Base-by-base conservation (phyloP, 345 rosid species). In the Iberis pinnata region DNA sequence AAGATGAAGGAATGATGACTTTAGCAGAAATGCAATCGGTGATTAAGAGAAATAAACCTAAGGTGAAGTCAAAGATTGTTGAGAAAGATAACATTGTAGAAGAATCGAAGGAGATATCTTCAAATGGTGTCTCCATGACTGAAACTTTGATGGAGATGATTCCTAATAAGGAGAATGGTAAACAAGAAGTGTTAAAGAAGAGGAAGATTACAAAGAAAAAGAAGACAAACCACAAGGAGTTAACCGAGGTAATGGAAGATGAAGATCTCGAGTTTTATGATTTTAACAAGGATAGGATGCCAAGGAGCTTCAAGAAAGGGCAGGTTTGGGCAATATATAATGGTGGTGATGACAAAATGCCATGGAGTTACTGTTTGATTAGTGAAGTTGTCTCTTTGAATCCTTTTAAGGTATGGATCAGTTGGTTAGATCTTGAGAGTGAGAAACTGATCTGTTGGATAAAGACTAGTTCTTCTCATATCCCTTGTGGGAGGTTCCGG, bases 241-340 rank as follows among this genome's bases (percentile, higher is more conserved):
- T 56, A 33, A 61, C 19, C 35, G 76, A 32, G 70, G 53, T 56
- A 39, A 63, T 70, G 73, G 67, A 44, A 14, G 76, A 71, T 4
- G 79, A 66, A 43, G 83, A 77, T 70, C 77, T 75, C 0, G 77
- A 78, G 49, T 70, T 84, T 53, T 74, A 75, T 55, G 76, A 84
- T 65, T 89, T 89, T 31, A 76, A 66, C 39, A 80, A 65, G 42
- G 94, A 80, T 57, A 76, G 84, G 71, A 51, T 29, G 12, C 89
- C 76, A 53, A 80, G 71, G 64, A 76, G 70, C 42, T 81, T 83
- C 48, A 82, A 76, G 75, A 84, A 79, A 71, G 92, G 96, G 61
- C 96, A 87, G 66, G 74, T 90, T 29, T 87, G 95, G 96, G 92
- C 92, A 16, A 48, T 75, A 31, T 84, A 87, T 12, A 75, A 77